phyloP scores from a whole-genome alignment of 352 stramenopile genomes.

The Globisporangium alternatum region DNA sequence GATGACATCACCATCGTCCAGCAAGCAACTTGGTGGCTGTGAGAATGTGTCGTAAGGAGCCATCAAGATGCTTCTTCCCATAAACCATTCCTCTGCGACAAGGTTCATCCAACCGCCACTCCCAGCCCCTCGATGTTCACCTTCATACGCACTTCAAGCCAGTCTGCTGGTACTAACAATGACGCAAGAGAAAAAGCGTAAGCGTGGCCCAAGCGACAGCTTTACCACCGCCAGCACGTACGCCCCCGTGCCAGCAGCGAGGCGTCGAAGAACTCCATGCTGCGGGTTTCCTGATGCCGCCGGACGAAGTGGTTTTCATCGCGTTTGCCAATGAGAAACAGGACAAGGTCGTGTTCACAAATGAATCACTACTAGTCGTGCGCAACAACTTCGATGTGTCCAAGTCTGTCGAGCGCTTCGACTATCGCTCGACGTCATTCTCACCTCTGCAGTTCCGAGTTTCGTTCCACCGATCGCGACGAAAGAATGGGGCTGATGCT shows the following conservation, averaged over 20 bases:
- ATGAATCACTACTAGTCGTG: neutral
- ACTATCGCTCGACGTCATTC: neutral
- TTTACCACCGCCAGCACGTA: neutral
- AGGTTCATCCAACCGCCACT: neutral
- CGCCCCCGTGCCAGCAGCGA: neutral
- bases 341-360: neutral
- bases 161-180: neutral
- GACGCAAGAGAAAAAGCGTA: neutral
- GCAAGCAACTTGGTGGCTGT: too few relatives aligned
- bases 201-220: neutral
- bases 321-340: neutral
- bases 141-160: neutral
- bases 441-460: neutral
- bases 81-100: neutral
- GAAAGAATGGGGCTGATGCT: neutral
- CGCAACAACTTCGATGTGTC: neutral
- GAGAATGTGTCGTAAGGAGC: too few relatives aligned
- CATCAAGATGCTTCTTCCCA: too few relatives aligned
- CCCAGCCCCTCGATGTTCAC: neutral
- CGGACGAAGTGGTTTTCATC: neutral
- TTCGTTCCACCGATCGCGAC: neutral
- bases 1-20: too few relatives aligned
- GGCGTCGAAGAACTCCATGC: neutral
- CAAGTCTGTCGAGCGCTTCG: neutral
- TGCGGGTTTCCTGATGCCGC: neutral